These are phyloP conservation scores for Cenchrus purpureus DNA, from an alignment of 176 grass and related monocot genomes.

Conservation along the genomic window DNA sequence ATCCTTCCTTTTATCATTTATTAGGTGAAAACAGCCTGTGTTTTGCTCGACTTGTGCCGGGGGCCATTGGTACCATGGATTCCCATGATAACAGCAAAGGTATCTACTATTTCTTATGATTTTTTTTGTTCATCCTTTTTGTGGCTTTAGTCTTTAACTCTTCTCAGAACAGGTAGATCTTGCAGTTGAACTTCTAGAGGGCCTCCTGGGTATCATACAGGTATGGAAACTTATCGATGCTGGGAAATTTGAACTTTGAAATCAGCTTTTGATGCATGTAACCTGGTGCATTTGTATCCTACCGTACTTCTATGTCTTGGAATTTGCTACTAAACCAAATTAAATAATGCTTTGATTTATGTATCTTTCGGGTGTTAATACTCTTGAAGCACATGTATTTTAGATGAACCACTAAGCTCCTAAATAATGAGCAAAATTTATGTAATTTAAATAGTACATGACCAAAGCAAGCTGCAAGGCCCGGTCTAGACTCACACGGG, in stretches of 20 bases:
- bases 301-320: constrained; percentile 7
- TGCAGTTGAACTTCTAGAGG: constrained; percentile 79
- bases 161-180: constrained; percentile 73
- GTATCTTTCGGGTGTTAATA: constrained; percentile 13
- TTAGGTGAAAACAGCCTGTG: constrained; percentile 89
- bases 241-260: constrained; percentile 4
- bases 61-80: constrained; percentile 88
- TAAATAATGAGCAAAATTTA: constrained; percentile 13
- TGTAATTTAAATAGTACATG: constrained; percentile 14
- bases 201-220: constrained; percentile 88
- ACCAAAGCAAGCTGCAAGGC: neutral
- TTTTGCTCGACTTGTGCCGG: constrained; percentile 88
- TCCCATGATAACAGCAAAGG: constrained; percentile 80
- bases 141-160: constrained; percentile 31
- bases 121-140: constrained; percentile 37
- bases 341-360: constrained; percentile 31
- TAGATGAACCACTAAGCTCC: constrained; percentile 22
- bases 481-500: too few relatives aligned
- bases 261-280: constrained; percentile 27
- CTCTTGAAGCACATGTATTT: constrained; percentile 35
- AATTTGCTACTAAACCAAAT: constrained; percentile 22
- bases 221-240: constrained; percentile 42
- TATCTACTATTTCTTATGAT: constrained; percentile 44
- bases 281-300: constrained; percentile 32
- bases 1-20: constrained; percentile 40